A percentile compares a stretch with the other conserved stretches of the same genome.
Conservation (phyloP, 2,329 filamentous ascomycete species). For the Clonostachys solani region DNA sequence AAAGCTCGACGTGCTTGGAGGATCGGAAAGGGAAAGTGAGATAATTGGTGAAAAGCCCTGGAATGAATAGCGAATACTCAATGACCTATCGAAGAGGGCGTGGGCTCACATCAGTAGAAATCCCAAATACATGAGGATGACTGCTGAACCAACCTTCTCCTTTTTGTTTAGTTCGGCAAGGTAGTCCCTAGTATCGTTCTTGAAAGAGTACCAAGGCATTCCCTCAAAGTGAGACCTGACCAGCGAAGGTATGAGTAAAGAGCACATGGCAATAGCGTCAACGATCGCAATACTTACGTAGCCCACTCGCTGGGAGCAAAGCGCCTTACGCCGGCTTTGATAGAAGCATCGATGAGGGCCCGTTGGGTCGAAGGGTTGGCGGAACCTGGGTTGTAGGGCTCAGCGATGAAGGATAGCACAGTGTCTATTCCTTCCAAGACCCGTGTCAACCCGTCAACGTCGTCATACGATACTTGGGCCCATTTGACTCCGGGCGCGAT, state of each 20-base stretch:
- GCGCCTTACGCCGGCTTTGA: conserved; percentile 53
- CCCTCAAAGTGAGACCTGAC: conserved; percentile 9
- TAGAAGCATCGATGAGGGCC: conserved; percentile 50
- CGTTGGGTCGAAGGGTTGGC: conserved; percentile 20
- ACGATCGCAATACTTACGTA: conserved; percentile 19
- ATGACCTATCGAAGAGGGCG: conserved; percentile 30
- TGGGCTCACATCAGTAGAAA: not conserved
- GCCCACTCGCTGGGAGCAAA: conserved; percentile 59
- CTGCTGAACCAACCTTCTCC: conserved; percentile 21
- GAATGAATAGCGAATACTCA: conserved; percentile 53
- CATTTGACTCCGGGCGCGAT: not conserved
- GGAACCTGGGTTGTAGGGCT: not conserved
- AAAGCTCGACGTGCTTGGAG: conserved; percentile 33
- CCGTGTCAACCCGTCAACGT: not conserved
- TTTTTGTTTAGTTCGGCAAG: conserved; percentile 44
- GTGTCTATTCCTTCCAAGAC: conserved; percentile 38
- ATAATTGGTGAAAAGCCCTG: conserved; percentile 51
- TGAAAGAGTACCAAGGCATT: conserved; percentile 42
- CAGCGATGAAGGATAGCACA: conserved; percentile 45
- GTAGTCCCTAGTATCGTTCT: conserved; percentile 43
- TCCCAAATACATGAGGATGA: too few relatives aligned
- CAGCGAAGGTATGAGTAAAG: too few relatives aligned
- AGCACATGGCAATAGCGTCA: not conserved
- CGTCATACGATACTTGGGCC: not conserved
- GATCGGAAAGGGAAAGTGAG: conserved; percentile 44